These are phyloP conservation scores for Lasiodiplodia sp. DNA, from an alignment of 2,329 filamentous ascomycete genomes.

Conservation along the genomic window DNA sequence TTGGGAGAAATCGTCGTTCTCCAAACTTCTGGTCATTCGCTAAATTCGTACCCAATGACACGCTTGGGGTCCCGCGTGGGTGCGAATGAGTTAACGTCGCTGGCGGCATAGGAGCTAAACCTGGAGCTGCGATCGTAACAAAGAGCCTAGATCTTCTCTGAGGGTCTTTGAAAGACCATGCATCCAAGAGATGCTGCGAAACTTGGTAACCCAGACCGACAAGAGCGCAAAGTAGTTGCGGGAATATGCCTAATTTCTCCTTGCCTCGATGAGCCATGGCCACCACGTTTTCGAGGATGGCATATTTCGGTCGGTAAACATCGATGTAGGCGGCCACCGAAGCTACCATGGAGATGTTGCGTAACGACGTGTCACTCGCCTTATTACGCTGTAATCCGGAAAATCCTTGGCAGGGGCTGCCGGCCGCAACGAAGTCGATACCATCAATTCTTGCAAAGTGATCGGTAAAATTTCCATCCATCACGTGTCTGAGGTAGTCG, in stretches of 20 bases:
- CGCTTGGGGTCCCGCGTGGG: conserved; percentile 46
- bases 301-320: conserved; percentile 76
- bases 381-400: conserved; percentile 68
- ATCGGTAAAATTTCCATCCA: conserved; percentile 58
- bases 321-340: conserved; percentile 79
- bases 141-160: conserved; percentile 75
- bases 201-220: conserved; percentile 81
- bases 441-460: conserved; percentile 66
- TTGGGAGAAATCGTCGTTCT: conserved; percentile 56
- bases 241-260: conserved; percentile 70
- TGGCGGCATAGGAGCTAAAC: conserved; percentile 61
- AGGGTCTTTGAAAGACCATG: conserved; percentile 71
- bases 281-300: conserved; percentile 78
- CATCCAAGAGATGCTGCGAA: conserved; percentile 71
- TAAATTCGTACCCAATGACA: conserved; percentile 58
- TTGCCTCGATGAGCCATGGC: conserved; percentile 64
- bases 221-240: conserved; percentile 74
- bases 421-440: conserved; percentile 74
- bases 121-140: conserved; percentile 73
- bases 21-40: conserved; percentile 60
- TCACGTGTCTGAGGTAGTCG: conserved; percentile 65
- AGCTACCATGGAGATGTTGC: conserved; percentile 79
- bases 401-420: conserved; percentile 81
- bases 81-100: conserved; percentile 71
- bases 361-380: conserved; percentile 62